These are phyloP conservation scores for Kwoniella shivajii DNA, from an alignment of 1,284 basidiomycete genomes.

Conservation along the genomic window DNA sequence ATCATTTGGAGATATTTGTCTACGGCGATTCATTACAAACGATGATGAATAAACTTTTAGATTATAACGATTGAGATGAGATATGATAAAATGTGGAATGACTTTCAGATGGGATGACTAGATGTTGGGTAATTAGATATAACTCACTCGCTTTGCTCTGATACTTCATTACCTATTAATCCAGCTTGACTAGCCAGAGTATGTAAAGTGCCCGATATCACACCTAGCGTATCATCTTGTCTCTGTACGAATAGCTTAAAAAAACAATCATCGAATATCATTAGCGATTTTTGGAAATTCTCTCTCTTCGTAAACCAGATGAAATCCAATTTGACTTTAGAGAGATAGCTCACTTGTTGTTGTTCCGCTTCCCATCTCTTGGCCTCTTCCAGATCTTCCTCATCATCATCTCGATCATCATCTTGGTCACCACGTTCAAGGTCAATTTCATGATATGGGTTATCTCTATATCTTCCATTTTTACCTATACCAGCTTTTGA, in stretches of 20 bases:
- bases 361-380: conserved; percentile 74
- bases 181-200: conserved; percentile 84
- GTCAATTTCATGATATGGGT: conserved; percentile 23
- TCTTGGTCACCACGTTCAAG: conserved; percentile 20
- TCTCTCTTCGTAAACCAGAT: too few relatives aligned
- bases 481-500: conserved; percentile 12
- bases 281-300: background rate
- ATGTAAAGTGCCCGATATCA: conserved; percentile 77
- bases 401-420: conserved; percentile 51
- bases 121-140: too few relatives aligned
- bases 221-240: conserved; percentile 81
- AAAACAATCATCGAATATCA: background rate
- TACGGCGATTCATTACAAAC: too few relatives aligned
- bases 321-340: background rate
- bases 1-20: too few relatives aligned
- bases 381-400: conserved; percentile 63
- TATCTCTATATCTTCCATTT: conserved; percentile 28
- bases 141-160: conserved; percentile 82
- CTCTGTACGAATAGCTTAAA: conserved; percentile 74
- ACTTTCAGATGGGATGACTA: too few relatives aligned
- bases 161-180: conserved; percentile 84
- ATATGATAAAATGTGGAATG: too few relatives aligned
- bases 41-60: too few relatives aligned
- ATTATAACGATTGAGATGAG: too few relatives aligned
- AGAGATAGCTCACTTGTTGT: conserved; percentile 63